Conservation (phyloP, 306 rosid species). For the Trifolium dubium region DNA sequence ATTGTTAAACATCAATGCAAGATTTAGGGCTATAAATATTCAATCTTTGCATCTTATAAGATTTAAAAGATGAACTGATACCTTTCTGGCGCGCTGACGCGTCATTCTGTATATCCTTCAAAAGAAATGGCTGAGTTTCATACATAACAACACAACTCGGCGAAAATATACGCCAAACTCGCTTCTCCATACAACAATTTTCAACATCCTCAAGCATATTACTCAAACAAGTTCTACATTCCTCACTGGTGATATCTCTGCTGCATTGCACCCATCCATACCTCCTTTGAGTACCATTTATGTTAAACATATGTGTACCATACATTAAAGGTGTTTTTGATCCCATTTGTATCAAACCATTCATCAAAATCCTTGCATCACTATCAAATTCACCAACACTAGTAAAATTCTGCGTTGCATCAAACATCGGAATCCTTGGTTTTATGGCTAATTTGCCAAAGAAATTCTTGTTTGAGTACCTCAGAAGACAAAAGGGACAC, state of each 20-base stretch:
- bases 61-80: not conserved
- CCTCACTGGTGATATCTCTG: conserved; percentile 48
- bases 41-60: not conserved
- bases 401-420: conserved; percentile 39
- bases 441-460: conserved; percentile 28
- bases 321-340: conserved; percentile 37
- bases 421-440: conserved; percentile 51
- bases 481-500: conserved; percentile 49
- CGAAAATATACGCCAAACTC: conserved; percentile 51
- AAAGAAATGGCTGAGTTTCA: conserved; percentile 52
- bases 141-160: conserved; percentile 55
- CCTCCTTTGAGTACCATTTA: conserved; percentile 55
- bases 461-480: conserved; percentile 49
- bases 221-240: conserved; percentile 53
- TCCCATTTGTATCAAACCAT: conserved; percentile 47
- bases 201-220: conserved; percentile 48
- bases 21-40: not conserved
- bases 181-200: conserved; percentile 44
- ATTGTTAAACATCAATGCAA: not conserved
- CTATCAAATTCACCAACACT: conserved; percentile 54
- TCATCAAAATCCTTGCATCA: conserved; percentile 53
- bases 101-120: not conserved
- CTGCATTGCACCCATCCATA: conserved; percentile 57
- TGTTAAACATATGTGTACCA: conserved; percentile 54
- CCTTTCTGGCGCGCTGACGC: conserved; percentile 30